Evolutionary conservation across 2,329 filamentous ascomycete species (phyloP), one percentile per base, ranked within the genome.

Genomic region (Fonsecaea multimorphosa): DNA sequence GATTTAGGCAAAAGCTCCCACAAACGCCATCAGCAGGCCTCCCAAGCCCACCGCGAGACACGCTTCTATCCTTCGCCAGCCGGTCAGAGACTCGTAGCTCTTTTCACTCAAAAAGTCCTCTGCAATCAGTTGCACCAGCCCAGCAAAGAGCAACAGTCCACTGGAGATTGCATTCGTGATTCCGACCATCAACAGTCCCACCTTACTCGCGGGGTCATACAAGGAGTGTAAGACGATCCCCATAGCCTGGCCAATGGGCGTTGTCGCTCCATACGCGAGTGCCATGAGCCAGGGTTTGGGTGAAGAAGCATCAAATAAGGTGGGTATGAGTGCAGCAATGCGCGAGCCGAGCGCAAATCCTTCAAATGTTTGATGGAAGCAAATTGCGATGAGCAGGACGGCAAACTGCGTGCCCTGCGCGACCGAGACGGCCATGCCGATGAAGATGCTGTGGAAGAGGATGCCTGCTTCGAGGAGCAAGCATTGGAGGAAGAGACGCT

Each of bases 341-440:
- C 92, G 90, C 51, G 91, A 91, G 6, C 92, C 92, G 3, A 96
- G 85, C 0, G 92, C 92, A 14, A 96, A 87, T 1, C 92, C 92
- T 79, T 96, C 92, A 70, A 96, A 96, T 0, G 91, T 92, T 79
- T 96, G 91, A 74, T 95, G 91, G 77, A 94, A 93, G 70, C 86
- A 87, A 68, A 95, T 93, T 57, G 91, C 91, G 32, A 93, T 83
- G 0, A 95, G 82, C 69, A 95, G 91, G 12, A 94, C 90, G 49
- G 92, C 82, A 74, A 95, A 95, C 0, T 90, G 87, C 0, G 91
- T 89, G 0, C 91, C 91, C 0, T 90, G 92, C 0, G 91, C 89
- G 0, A 95, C 91, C 0, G 90, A 92, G 32, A 95, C 84, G 3
- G 91, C 91, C 90, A 94, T 93, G 68, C 91, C 91, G 72, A 95